Base-by-base conservation (phyloP, 169 alveolate species). In the Theileria parva region DNA sequence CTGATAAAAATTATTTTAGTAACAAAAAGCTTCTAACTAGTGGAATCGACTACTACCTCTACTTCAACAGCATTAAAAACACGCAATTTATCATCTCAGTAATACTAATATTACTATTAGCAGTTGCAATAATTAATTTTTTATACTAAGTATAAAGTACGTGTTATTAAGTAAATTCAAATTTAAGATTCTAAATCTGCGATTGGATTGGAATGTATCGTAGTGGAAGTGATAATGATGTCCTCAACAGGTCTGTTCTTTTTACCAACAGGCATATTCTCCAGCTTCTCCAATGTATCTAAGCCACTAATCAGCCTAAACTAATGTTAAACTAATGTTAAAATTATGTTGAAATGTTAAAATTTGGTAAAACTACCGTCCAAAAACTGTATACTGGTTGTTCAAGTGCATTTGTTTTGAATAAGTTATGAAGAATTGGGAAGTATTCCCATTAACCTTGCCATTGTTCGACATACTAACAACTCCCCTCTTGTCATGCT, bases 401-500 rank as follows among this genome's bases (percentile, higher is more conserved):
- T 95, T 94, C 30, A 95, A 92, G 68, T 95, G 98, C 34, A 97
- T 96, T 74, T 93, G 96, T 63, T 95, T 92, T 6, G 97, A 93
- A 84, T 95, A 95, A 37, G 98, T 95, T 68, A 95, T 92, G 86
- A 95, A 95, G 83, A 95, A 95, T 88, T 95, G 98, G 15, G 97
- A 94, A 37, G 97, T 97, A 76, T 95, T 95, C 78, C 97, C 94
- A 80, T 94, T 92, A 9, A 96, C 95, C 55, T 91, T 87, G 25
- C 97, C 97, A 59, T 83, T 93, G 83, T 95, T 94, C 59, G 97
- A 97, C 98, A 95, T 95, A 23, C 97, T 92, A 50, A 95, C 85
- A n/a, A 89, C 80, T 25, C 98, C 98, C 44, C 97, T 75, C 74
- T 88, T 80, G 74, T 95, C 98, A 74, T 92, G 95, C 96, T 93